Base-by-base conservation (phyloP, 495 filamentous ascomycete species). In the Neurospora sp. region DNA sequence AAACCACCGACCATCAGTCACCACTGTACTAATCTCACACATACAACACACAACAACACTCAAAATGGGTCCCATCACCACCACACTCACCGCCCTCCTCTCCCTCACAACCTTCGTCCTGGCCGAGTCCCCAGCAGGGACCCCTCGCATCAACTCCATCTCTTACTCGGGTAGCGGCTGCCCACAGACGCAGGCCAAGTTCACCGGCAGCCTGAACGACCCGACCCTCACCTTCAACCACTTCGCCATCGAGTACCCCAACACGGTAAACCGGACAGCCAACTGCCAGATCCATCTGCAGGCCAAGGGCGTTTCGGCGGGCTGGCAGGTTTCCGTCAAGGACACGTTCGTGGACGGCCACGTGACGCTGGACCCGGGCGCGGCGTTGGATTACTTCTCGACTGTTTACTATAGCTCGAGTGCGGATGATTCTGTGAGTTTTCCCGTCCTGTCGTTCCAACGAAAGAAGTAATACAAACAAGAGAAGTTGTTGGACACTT, bases 241-340 rank as follows among this genome's bases (percentile, higher is more conserved):
- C 68, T 85, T 84, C 72, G 75, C 76, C 69, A 79, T 80, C 9
- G 70, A 72, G 46, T 74, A 74, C 7, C 78, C 81, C 37, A 76
- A 77, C 65, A 69, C 71, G 61, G 53, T 65, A 35, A 78, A 74
- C 74, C 44, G 73, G 68, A 82, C 78, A 5, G 74, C 79, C 37
- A 82, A 81, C 79, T 85, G 83, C 81, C 78, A 85, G 75, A 76
- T 77, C 1, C 82, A 84, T 71, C 71, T 85, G 44, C 74, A 80
- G 68, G 76, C 79, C 31, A 48, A 75, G 18, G 81, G 81, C 35
- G 72, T 76, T 20, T 74, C 75, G 39, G 71, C 81, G 3, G 83
- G 83, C n/a, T 85, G 83, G 83, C 83, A 85, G 79, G 76, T 83
- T 37, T 78, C 80, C 37, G 72, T 85, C 71, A 75, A 73, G 59